These are phyloP conservation scores for Cryptosporidium canis DNA, from an alignment of 169 alveolate genomes.

Conservation along the genomic window DNA sequence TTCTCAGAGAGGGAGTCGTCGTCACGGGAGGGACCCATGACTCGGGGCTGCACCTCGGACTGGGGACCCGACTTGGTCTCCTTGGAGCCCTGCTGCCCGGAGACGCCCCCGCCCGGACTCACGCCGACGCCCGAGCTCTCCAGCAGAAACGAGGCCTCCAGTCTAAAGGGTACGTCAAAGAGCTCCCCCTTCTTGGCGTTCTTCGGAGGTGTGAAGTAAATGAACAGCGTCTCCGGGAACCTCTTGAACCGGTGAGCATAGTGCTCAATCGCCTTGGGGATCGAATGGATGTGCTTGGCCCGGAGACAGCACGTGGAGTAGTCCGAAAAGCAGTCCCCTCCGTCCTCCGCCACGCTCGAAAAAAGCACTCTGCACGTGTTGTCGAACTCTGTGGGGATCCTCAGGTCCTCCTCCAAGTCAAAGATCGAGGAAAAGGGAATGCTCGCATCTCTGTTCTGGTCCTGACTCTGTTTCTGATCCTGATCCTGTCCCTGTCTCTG, in stretches of 20 bases:
- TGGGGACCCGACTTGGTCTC: not conserved
- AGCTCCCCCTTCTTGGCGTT: constrained; percentile 89
- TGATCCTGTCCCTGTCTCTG: not conserved
- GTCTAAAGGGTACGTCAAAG: constrained; percentile 87
- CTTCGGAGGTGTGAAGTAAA: constrained; percentile 85
- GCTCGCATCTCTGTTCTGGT: not conserved
- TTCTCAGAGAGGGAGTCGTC: not conserved
- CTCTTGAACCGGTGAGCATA: constrained; percentile 81
- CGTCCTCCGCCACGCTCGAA: constrained; percentile 80
- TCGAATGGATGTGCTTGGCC: constrained; percentile 75
- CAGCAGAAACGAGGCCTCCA: constrained; percentile 83
- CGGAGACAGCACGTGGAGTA: constrained; percentile 75
- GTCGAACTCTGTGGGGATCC: constrained; percentile 75
- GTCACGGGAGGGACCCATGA: not conserved
- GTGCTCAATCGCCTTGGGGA: constrained; percentile 85
- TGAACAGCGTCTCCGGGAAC: constrained; percentile 87
- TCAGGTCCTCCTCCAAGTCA: constrained; percentile 35
- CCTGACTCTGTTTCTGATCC: not conserved
- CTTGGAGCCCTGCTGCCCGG: not conserved
- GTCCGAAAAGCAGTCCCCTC: constrained; percentile 76
- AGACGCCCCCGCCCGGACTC: constrained; percentile 12
- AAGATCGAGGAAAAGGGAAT: constrained; percentile 40
- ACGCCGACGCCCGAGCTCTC: constrained; percentile 19
- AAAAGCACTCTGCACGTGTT: constrained; percentile 79
- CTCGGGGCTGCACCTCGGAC: not conserved